Evolutionary conservation across 495 filamentous ascomycete species (phyloP).

Genomic region (Friedmanniomyces simplex): DNA sequence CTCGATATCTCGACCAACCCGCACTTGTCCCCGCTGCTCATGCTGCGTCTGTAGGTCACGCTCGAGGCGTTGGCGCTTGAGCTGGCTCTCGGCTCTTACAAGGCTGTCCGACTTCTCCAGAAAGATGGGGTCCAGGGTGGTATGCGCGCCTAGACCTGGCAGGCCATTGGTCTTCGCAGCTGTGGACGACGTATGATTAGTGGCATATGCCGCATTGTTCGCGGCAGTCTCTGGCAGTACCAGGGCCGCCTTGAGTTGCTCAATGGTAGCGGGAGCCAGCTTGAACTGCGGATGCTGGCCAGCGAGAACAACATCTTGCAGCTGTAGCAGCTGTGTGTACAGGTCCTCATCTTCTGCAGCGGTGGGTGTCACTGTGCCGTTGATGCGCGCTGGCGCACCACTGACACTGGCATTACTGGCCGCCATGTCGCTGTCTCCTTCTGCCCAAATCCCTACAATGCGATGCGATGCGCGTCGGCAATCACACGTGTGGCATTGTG

Average conservation of each 20-base stretch:
- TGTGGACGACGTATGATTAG: slow-evolving; percentile 10
- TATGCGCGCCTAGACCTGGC: slow-evolving; percentile 14
- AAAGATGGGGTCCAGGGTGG: slow-evolving; percentile 63
- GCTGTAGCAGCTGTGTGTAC: slow-evolving; percentile 62
- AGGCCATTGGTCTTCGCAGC: not conserved
- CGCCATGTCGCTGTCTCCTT: not conserved
- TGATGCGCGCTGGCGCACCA: slow-evolving; percentile 20
- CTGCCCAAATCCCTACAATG: not conserved
- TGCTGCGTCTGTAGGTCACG: slow-evolving; percentile 61
- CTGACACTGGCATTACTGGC: slow-evolving; percentile 4
- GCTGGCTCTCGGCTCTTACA: slow-evolving; percentile 67
- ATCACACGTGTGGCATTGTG: not conserved
- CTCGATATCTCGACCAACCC: slow-evolving; percentile 42
- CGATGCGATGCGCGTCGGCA: not conserved
- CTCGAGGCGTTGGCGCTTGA: slow-evolving; percentile 74
- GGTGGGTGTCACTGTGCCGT: slow-evolving; percentile 21
- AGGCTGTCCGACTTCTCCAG: slow-evolving; percentile 76
- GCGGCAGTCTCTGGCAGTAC: not conserved
- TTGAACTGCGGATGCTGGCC: slow-evolving; percentile 67
- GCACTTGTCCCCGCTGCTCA: slow-evolving; percentile 50
- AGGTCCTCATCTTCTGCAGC: slow-evolving; percentile 25
- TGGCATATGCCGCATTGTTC: slow-evolving; percentile 3
- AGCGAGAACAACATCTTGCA: slow-evolving; percentile 66
- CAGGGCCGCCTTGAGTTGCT: slow-evolving; percentile 31
- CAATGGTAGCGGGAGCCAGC: slow-evolving; percentile 48